These are phyloP conservation scores for Aspergillus ruber DNA, from an alignment of 2,329 filamentous ascomycete species.

Conservation along the genomic window DNA sequence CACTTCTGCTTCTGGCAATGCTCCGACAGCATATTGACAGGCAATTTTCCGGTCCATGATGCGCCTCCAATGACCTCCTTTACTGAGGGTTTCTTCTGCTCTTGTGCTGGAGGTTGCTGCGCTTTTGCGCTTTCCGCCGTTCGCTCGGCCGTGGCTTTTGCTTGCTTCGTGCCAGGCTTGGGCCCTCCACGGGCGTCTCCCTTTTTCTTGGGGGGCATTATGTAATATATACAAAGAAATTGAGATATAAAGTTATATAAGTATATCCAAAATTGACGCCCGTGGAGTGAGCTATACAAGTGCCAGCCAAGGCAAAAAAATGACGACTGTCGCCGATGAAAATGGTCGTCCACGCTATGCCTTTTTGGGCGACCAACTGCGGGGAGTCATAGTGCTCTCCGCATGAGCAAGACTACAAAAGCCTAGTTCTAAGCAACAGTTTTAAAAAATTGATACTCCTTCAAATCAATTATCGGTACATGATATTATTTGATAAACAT, in stretches of 20 bases:
- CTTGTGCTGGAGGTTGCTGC: conserved; percentile 33
- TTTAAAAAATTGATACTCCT: background rate
- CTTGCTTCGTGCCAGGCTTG: conserved; percentile 36
- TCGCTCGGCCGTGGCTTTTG: conserved; percentile 33
- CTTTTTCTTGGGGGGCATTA: conserved; percentile 39
- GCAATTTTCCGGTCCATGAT: conserved; percentile 96
- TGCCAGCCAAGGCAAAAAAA: background rate
- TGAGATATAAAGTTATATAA: background rate
- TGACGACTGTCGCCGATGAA: conserved; percentile 1
- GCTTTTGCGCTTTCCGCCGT: conserved; percentile 24
- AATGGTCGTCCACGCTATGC: conserved; percentile 27
- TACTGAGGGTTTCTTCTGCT: conserved; percentile 55
- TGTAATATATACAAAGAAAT: conserved; percentile 4
- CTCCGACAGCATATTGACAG: conserved; percentile 86
- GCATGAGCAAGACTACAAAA: background rate
- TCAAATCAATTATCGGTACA: background rate
- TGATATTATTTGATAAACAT: too few species aligned
- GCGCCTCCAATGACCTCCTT: conserved; percentile 83
- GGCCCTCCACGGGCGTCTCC: conserved; percentile 31
- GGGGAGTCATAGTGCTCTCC: background rate
- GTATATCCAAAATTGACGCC: conserved; percentile 10
- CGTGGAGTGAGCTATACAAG: conserved; percentile 13
- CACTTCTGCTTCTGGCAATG: conserved; percentile 94
- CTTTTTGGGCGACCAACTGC: conserved; percentile 5
- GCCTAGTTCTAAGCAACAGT: background rate